Conservation (phyloP, 2,329 filamentous ascomycete genomes). For the Chaetomiaceae sp. region DNA sequence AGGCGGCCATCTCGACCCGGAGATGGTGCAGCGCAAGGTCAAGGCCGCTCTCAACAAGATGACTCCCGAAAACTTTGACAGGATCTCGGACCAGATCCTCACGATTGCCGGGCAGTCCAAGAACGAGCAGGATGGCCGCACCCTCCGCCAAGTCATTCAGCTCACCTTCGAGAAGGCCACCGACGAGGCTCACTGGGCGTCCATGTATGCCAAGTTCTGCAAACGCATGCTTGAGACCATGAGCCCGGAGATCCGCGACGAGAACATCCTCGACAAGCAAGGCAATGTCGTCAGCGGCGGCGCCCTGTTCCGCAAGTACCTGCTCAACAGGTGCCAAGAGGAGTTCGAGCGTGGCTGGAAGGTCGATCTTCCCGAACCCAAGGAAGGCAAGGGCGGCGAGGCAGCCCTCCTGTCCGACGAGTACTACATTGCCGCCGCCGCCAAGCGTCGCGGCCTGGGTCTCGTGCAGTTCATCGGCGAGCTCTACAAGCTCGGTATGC, state of each 20-base stretch:
- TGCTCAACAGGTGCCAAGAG: slow-evolving; percentile 96
- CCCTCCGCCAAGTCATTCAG: slow-evolving; percentile 94
- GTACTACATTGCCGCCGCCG: slow-evolving; percentile 89
- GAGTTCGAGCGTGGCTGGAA: slow-evolving; percentile 99
- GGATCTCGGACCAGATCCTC: slow-evolving; percentile 89
- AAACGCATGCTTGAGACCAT: slow-evolving; percentile 94
- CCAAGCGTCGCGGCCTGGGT: slow-evolving; percentile 95
- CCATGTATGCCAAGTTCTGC: slow-evolving; percentile 98
- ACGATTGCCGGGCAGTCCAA: slow-evolving; percentile 91
- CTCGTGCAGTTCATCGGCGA: slow-evolving; percentile 99
- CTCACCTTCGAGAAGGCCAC: slow-evolving; percentile 99
- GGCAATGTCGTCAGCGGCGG: slow-evolving; percentile 87
- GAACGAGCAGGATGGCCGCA: slow-evolving; percentile 89
- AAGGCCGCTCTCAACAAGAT: slow-evolving; percentile 99
- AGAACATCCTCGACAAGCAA: slow-evolving; percentile 87
- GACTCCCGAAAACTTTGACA: slow-evolving; percentile 98
- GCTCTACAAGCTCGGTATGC: slow-evolving; percentile 97
- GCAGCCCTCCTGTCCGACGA: slow-evolving; percentile 87
- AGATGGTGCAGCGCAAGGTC: slow-evolving; percentile 96
- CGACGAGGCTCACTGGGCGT: slow-evolving; percentile 96
- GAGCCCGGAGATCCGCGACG: slow-evolving; percentile 91
- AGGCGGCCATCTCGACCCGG: slow-evolving; percentile 69
- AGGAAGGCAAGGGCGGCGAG: slow-evolving; percentile 67
- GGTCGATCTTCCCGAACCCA: slow-evolving; percentile 71
- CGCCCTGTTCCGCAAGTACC: slow-evolving; percentile 94